Base-by-base conservation (phyloP, 139 green algal genomes). In the Nannochloris sp. region DNA sequence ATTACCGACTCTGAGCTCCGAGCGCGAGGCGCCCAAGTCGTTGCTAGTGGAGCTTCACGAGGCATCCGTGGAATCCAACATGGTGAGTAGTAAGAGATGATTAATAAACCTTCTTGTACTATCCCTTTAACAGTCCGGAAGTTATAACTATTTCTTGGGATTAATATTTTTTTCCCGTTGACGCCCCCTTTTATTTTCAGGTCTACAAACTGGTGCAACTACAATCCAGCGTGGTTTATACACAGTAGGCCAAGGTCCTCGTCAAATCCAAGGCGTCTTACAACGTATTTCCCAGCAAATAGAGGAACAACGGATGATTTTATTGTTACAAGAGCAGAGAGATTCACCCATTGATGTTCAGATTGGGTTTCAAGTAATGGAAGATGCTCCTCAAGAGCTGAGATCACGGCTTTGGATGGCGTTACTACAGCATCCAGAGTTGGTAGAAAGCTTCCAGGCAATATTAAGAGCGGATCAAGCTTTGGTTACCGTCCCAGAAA, bases 301-400 rank as follows among this genome's bases (percentile, higher is more conserved):
- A 15, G 65, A 85, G 65, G 72, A 84, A 61, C 54, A 80, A 30
- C 73, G 80, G 33, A 48, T 81, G 51, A 8, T 19, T 9, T 37
- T 46, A 24, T 46, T 83, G n/a, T 58, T 84, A 12, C 30, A 71
- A 61, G 55, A 79, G 68, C 70, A 79, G 60, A 59, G 62, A 3
- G 78, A 84, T 36, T 58, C 74, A n/a, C 79, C 79, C 1, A 74
- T 85, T 34, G 78, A 87, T 45, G 61, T 81, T 38, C 80, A 86
- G 63, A 62, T 86, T n/a, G 83, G 76, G 1, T 71, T 71, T 23
- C 46, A 82, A 35, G 58, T 93, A 39, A 88, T 81, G 42, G 81
- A 87, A 55, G 77, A 89, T 39, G 82, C 85, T 15, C 84, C 82
- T 3, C 88, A 95, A 71, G 88, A 96, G 67, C 59, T 95, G 45